Percentiles rank a stretch among this genome's conserved stretches.
Evolutionary conservation across 1,284 basidiomycete species (phyloP).

Genomic region (Athelia psychrophila): DNA sequence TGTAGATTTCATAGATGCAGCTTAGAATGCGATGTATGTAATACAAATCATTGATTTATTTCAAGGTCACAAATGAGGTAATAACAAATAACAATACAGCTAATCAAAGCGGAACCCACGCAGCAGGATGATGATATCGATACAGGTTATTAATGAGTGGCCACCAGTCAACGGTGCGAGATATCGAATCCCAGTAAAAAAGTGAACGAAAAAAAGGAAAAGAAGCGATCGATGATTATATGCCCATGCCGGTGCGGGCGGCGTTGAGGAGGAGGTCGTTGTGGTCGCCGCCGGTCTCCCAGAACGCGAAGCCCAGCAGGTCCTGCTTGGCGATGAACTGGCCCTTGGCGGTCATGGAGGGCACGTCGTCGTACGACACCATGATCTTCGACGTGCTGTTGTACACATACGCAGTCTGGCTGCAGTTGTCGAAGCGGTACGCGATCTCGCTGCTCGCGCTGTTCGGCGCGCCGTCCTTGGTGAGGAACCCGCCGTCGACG

Average conservation of each 20-base stretch:
- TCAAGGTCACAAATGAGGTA: too few species aligned
- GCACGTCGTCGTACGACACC: slow-evolving; percentile 53
- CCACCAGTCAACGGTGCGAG: too few species aligned
- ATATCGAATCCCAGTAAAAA: too few species aligned
- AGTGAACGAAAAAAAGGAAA: too few species aligned
- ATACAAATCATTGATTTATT: too few species aligned
- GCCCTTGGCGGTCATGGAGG: neutral
- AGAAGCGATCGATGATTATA: too few species aligned
- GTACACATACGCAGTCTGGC: slow-evolving; percentile 69
- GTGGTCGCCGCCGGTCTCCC: slow-evolving; percentile 62
- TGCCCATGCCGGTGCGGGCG: slow-evolving; percentile 30
- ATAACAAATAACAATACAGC: too few species aligned
- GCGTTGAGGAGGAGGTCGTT: slow-evolving; percentile 54
- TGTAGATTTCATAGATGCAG: neutral
- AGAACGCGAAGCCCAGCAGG: slow-evolving; percentile 63
- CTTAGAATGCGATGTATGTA: too few species aligned
- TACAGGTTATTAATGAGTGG: too few species aligned
- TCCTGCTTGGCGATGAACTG: slow-evolving; percentile 45
- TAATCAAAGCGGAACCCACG: too few species aligned
- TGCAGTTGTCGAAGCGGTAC: slow-evolving; percentile 59
- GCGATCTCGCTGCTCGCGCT: slow-evolving; percentile 44
- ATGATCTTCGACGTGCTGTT: slow-evolving; percentile 47
- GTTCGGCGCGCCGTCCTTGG: slow-evolving; percentile 35
- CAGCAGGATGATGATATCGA: too few species aligned
- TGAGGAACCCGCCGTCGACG: slow-evolving; percentile 51